Conservation (phyloP, 1,284 basidiomycete species). For the Ceratobasidium sp. region DNA sequence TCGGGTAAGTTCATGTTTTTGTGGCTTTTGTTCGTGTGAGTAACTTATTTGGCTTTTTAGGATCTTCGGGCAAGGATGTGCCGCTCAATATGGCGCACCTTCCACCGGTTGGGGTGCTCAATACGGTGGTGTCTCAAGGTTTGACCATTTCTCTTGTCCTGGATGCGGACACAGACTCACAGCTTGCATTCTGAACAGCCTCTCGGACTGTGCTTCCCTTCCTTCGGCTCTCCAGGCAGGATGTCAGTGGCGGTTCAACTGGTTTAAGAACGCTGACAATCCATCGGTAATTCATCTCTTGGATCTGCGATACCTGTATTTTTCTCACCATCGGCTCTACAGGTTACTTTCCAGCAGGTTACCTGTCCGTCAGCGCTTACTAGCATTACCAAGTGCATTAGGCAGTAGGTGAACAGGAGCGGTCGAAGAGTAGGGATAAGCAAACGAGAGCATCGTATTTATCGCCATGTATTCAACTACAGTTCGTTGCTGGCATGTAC, state of each 20-base stretch:
- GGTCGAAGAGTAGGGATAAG: too few species aligned
- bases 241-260: constrained; percentile 43
- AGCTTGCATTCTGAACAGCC: constrained; percentile 1
- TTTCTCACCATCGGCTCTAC: background rate
- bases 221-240: constrained; percentile 44
- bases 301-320: background rate
- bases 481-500: too few species aligned
- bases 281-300: constrained; percentile 14
- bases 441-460: too few species aligned
- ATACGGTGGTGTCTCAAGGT: constrained; percentile 46
- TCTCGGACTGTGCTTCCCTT: constrained; percentile 37
- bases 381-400: constrained; percentile 36
- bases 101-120: constrained; percentile 44
- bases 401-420: constrained; percentile 18
- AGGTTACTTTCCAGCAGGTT: constrained; percentile 44
- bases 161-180: background rate
- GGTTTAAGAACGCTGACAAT: constrained; percentile 44
- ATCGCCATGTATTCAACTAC: too few species aligned
- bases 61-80: constrained; percentile 43
- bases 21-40: background rate
- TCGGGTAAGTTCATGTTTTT: constrained; percentile 37
- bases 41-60: constrained; percentile 10
- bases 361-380: constrained; percentile 40
- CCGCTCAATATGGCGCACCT: constrained; percentile 44
- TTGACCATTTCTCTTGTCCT: background rate